Base-by-base conservation (phyloP, 1,139 yeast genomes). In the Meyerozyma elateridarum region DNA sequence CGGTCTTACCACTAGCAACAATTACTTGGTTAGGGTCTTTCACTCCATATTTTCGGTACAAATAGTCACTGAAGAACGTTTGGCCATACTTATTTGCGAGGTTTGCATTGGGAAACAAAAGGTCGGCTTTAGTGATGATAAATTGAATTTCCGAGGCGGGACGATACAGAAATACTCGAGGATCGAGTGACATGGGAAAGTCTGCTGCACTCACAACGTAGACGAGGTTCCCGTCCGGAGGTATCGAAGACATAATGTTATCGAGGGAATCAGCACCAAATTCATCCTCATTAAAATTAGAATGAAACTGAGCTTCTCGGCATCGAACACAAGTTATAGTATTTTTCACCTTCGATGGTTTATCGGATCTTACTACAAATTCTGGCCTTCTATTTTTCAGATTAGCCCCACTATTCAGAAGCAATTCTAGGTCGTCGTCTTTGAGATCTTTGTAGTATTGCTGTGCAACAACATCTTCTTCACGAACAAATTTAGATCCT, bases 121-220 rank as follows among this genome's bases (percentile, higher is more conserved):
- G 53, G 49, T 84, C 93, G 5, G 69, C 47, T 42, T 81, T 79
- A 32, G 76, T 80, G 33, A 84, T 56, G 3, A 79, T 69, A 41
- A 75, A 77, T 19, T 65, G 52, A 8, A 76, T 56, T 7, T 64
- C 55, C 14, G 55, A 40, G 1, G 69, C 56, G 6, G 56, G 40
- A 22, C 69, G 48, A 33, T 53, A 52, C 34, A 61, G 49, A 24
- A 65, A 56, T 15, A 76, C 57, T 5, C 49, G 49, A n/a, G 49
- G 56, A 37, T 64, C 67, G 12, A 76, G 54, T 6, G 77, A 70
- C 33, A 79, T 58, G 2, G 95, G 95, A 48, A 84, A 84, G 43
- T 85, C 94, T 17, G 67, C 54, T 0, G 81, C 78, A 30, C 79
- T 78, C 9, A 79, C 63, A 1, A 84, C 74, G 46, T 81, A 79